Evolutionary conservation across 2,329 filamentous ascomycete genomes (phyloP).

Genomic region (Ambrosiella cleistominuta): DNA sequence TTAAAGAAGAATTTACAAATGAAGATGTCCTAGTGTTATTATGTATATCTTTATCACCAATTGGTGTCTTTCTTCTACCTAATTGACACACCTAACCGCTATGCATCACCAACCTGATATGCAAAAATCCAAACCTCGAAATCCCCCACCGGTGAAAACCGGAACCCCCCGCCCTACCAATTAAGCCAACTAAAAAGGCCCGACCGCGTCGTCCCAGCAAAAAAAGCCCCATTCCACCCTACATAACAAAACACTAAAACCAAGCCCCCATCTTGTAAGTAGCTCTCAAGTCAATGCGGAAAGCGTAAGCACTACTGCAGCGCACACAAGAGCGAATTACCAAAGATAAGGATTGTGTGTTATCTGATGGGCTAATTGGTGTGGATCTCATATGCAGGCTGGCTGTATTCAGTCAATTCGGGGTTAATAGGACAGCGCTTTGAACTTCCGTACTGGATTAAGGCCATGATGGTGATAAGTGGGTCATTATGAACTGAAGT

Average conservation of each 20-base stretch:
- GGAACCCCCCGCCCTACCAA: background rate
- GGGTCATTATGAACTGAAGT: no score
- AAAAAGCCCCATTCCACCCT: background rate
- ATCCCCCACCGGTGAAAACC: background rate
- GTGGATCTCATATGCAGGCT: background rate
- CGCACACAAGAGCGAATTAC: background rate
- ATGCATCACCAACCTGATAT: no score
- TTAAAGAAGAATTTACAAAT: background rate
- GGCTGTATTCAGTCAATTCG: background rate
- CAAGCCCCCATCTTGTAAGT: background rate
- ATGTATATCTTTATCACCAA: no score
- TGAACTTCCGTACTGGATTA: no score
- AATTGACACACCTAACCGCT: no score
- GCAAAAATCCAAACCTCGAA: background rate
- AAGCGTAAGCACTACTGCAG: background rate
- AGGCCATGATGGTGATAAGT: no score
- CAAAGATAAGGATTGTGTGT: background rate
- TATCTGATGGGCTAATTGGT: background rate
- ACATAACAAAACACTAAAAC: background rate
- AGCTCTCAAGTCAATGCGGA: background rate
- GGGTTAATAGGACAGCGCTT: no score
- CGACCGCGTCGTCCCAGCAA: background rate
- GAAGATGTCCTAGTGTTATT: no score
- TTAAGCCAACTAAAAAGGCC: background rate
- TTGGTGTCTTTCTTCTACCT: no score